A percentile compares a stretch with the other conserved stretches of the same genome.
Evolutionary conservation across 2,329 filamentous ascomycete genomes (phyloP).

Genomic region (Arthroderma uncinatum): DNA sequence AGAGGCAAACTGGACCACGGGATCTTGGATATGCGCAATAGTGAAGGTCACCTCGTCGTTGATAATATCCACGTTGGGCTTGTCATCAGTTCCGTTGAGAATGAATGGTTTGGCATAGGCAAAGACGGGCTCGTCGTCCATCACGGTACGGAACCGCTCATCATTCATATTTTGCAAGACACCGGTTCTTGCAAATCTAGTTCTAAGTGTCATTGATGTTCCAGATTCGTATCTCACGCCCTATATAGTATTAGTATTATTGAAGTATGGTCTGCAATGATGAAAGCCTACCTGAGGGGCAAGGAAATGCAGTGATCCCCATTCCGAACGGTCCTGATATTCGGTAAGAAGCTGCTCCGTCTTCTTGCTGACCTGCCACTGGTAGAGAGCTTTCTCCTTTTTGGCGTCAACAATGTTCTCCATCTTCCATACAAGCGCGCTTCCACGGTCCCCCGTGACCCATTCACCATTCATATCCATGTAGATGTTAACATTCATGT

Average conservation of each 20-base stretch:
- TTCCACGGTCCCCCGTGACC: slow-evolving; percentile 65
- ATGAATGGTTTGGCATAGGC: slow-evolving; percentile 60
- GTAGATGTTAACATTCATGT: slow-evolving; percentile 51
- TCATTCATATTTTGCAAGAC: slow-evolving; percentile 57
- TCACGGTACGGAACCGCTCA: slow-evolving; percentile 54
- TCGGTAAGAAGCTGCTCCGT: slow-evolving; percentile 63
- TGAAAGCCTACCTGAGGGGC: slow-evolving; percentile 43
- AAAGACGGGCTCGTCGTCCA: slow-evolving; percentile 71
- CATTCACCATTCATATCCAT: slow-evolving; percentile 65
- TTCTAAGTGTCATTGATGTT: slow-evolving; percentile 53
- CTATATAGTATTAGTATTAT: slow-evolving; percentile 14
- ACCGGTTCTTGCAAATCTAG: slow-evolving; percentile 57
- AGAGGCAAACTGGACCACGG: slow-evolving; percentile 67
- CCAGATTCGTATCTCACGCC: slow-evolving; percentile 58
- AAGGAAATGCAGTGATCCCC: slow-evolving; percentile 70
- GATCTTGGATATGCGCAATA: slow-evolving; percentile 64
- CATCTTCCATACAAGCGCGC: slow-evolving; percentile 59
- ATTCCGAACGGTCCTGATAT: slow-evolving; percentile 63
- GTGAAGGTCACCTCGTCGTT: slow-evolving; percentile 57
- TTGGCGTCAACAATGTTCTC: slow-evolving; percentile 33
- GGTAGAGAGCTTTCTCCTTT: slow-evolving; percentile 30
- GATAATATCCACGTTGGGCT: slow-evolving; percentile 21
- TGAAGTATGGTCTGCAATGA: not conserved
- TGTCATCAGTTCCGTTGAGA: slow-evolving; percentile 30
- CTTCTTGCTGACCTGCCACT: slow-evolving; percentile 34